A percentile compares a stretch with the other conserved stretches of the same genome.
These are phyloP conservation scores for Boechera retrofracta DNA, from an alignment of 345 rosid genomes.

Conservation along the genomic window DNA sequence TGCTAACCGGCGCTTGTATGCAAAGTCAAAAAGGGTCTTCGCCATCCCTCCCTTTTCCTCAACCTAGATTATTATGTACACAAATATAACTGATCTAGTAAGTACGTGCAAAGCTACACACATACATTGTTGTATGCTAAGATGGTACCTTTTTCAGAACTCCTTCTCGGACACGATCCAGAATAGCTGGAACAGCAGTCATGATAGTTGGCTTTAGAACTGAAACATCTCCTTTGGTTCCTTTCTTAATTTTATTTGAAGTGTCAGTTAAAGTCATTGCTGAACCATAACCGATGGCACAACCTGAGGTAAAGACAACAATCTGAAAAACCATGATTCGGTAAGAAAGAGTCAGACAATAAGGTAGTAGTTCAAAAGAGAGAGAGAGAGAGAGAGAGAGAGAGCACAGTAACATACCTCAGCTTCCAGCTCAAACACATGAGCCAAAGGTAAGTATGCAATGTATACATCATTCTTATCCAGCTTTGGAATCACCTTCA, in stretches of 20 bases:
- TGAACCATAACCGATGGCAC: slow-evolving; percentile 89
- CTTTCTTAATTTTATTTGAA: slow-evolving; percentile 80
- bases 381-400: slow-evolving; percentile 16
- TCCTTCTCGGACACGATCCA: slow-evolving; percentile 86
- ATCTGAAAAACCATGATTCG: slow-evolving; percentile 53
- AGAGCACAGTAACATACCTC: slow-evolving; percentile 58
- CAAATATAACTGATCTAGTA: neutral
- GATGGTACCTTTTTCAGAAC: slow-evolving; percentile 75
- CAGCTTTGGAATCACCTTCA: slow-evolving; percentile 66
- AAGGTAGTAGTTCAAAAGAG: slow-evolving; percentile 15
- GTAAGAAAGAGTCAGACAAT: slow-evolving; percentile 32
- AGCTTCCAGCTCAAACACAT: slow-evolving; percentile 92
- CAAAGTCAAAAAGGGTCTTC: slow-evolving; percentile 69
- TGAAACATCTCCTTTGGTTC: slow-evolving; percentile 93
- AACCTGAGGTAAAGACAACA: slow-evolving; percentile 66
- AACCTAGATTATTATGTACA: slow-evolving; percentile 53
- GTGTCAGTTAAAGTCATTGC: slow-evolving; percentile 83
- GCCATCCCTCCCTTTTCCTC: slow-evolving; percentile 78
- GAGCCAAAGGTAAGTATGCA: slow-evolving; percentile 94
- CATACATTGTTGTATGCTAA: neutral
- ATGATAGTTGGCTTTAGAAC: slow-evolving; percentile 76
- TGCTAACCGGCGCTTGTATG: slow-evolving; percentile 68
- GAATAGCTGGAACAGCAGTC: slow-evolving; percentile 90
- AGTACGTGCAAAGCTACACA: slow-evolving; percentile 16
- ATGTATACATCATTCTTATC: slow-evolving; percentile 61